Evolutionary conservation across 768 basidiomycete species (phyloP), one percentile per base, ranked within the genome.

Genomic region (Psilocybe tampanensis): DNA sequence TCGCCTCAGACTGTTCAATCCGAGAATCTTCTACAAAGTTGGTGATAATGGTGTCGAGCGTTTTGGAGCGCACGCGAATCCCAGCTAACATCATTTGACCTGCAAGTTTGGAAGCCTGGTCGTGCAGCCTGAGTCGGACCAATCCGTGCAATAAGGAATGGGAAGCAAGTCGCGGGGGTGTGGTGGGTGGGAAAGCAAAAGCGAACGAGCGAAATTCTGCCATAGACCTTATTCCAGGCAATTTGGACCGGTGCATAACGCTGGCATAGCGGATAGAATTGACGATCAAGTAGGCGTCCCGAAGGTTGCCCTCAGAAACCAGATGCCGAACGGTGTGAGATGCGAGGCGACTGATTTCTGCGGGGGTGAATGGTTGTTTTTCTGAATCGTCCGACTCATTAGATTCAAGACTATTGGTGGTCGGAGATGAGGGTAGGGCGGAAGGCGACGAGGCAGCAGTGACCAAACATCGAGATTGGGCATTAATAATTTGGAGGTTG

Each of bases 111-210:
- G 76, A 74, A 0, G 87, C 89, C 45, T 81, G 77, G 50, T 75
- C 66, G 1, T 72, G 56, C 50, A 80, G 70, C 2, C 85, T 81
- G 7, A 71, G 59, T 48, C 86, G 84, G 19, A 92, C 65, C 36
- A 90, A 75, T 26, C 80, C 77, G 48, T 93, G 90, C 9, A 92
- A 60, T 39, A 92, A 75, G 23, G 77, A 73, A 61, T 92, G 90
- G 0, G 83, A 80, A 17, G 86, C 71, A 2, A 92, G 73, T 19
- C 83, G 84, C 2, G 83, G 80, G 22, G 89, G 81, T 9, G 89
- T 71, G 0, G 77, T 69, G 33, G 68, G 72, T 47, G 77, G 76
- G 59, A 88, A 85, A 15, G 77, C 69, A 51, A 85, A 74, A 1
- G 73, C 68, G n/a, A 66, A 57, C 22, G 75, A 74, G 18, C 73